phyloP scores from a whole-genome alignment of 768 basidiomycete species.

The Mycena vitilis region DNA sequence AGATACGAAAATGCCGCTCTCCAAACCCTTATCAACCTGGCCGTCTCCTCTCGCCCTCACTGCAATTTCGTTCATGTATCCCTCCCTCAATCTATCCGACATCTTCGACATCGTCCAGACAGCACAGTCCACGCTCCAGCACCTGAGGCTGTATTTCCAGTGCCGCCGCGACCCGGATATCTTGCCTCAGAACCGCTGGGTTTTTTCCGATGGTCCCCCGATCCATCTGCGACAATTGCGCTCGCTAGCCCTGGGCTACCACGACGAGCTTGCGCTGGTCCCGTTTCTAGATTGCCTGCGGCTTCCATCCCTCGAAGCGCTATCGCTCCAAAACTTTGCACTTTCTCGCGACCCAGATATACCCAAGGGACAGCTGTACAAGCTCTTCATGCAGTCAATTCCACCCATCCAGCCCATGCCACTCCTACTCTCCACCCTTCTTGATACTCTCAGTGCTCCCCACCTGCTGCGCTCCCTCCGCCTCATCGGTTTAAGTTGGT shows the following conservation, averaged over 20 bases:
- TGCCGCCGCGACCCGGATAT: neutral
- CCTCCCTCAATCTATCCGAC: constrained; percentile 3
- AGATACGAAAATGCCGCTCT: neutral
- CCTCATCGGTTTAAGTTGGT: neutral
- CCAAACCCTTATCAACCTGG: neutral
- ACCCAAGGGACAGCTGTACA: neutral
- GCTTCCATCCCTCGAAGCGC: constrained; percentile 20
- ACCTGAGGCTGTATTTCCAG: constrained; percentile 31
- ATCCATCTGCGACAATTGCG: constrained; percentile 14
- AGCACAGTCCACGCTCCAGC: constrained; percentile 15
- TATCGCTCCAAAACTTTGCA: constrained; percentile 20
- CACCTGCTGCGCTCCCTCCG: constrained; percentile 10
- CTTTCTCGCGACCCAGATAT: neutral
- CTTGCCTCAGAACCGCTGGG: neutral
- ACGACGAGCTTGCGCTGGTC: constrained; percentile 21
- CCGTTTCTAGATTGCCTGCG: constrained; percentile 24
- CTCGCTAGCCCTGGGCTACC: constrained; percentile 19
- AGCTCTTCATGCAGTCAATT: neutral
- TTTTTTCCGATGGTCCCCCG: constrained; percentile 12
- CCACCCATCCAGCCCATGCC: neutral
- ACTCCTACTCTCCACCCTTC: constrained; percentile 3
- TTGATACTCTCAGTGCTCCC: neutral
- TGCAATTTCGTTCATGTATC: constrained; percentile 24
- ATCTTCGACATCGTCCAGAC: constrained; percentile 18
- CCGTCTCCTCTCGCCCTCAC: constrained; percentile 15